These are phyloP conservation scores for Schoenoplectus tabernaemontani DNA, from an alignment of 202 grass and related monocot genomes.

Conservation along the genomic window DNA sequence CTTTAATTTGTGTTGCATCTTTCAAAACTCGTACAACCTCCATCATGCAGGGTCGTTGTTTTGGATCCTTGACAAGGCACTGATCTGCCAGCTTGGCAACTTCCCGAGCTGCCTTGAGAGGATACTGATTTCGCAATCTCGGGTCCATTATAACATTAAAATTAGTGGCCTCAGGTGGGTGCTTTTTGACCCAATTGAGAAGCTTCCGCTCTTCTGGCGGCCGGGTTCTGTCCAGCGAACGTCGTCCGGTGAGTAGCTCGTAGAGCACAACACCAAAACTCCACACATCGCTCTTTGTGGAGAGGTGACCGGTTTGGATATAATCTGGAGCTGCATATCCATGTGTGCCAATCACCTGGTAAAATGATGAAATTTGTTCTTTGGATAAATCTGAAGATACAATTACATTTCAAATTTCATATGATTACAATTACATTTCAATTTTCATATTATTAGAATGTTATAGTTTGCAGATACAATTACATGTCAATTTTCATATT, in stretches of 20 bases:
- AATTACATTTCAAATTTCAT: background rate
- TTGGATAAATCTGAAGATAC: background rate
- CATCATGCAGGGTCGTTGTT: slow-evolving; percentile 54
- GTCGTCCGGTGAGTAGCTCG: slow-evolving; percentile 72
- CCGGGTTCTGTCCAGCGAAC: slow-evolving; percentile 47
- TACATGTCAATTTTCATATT: background rate
- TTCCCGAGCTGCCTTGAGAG: slow-evolving; percentile 35
- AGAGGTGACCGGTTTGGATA: slow-evolving; percentile 87
- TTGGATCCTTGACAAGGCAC: slow-evolving; percentile 69
- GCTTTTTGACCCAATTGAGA: slow-evolving; percentile 46
- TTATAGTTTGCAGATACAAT: background rate
- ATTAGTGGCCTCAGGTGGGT: slow-evolving; percentile 35
- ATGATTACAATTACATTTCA: background rate
- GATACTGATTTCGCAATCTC: slow-evolving; percentile 53
- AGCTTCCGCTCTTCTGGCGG: slow-evolving; percentile 64
- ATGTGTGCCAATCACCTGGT: slow-evolving; percentile 65
- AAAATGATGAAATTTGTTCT: background rate
- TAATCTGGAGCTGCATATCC: slow-evolving; percentile 89
- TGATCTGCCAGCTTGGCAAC: slow-evolving; percentile 48
- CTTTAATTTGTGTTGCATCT: slow-evolving; percentile 36
- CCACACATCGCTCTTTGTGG: slow-evolving; percentile 74
- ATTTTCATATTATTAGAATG: background rate
- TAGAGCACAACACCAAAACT: slow-evolving; percentile 86
- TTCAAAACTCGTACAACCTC: slow-evolving; percentile 45
- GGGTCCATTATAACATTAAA: slow-evolving; percentile 71